phyloP scores from a whole-genome alignment of 352 stramenopile species.

The Globisporangium sylvaticum region DNA sequence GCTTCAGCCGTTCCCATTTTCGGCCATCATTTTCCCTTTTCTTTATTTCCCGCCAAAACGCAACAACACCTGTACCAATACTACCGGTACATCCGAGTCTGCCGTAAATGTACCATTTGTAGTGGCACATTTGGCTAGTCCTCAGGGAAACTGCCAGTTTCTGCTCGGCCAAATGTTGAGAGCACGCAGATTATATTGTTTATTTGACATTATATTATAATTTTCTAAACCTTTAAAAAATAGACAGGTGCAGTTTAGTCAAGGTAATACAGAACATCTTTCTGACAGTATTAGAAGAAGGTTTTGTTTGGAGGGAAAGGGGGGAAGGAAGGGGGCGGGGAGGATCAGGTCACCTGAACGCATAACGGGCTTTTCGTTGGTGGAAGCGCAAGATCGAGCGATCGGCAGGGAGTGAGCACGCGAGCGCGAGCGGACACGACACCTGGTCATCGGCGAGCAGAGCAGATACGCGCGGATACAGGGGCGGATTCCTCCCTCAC shows the following conservation, averaged over 20 bases:
- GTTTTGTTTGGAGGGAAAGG: not conserved
- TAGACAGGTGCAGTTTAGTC: too few species aligned
- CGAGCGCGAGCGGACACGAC: not conserved
- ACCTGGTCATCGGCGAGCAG: not conserved
- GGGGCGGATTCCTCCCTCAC: not conserved
- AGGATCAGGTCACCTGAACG: not conserved
- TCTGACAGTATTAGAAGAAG: too few species aligned
- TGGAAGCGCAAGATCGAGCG: conserved; percentile 9
- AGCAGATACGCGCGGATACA: not conserved
- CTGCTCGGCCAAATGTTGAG: too few species aligned
- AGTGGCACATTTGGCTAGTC: too few species aligned
- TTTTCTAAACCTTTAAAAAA: too few species aligned
- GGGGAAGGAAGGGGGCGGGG: not conserved
- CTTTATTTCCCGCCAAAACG: not conserved
- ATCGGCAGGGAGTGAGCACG: not conserved
- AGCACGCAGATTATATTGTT: too few species aligned
- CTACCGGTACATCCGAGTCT: too few species aligned
- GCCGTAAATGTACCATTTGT: not conserved
- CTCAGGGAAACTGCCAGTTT: too few species aligned
- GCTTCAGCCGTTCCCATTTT: not conserved
- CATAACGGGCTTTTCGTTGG: conserved; percentile 14
- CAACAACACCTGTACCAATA: not conserved
- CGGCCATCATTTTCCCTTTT: not conserved
- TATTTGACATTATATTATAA: too few species aligned
- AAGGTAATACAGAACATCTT: too few species aligned